A percentile compares a stretch with the other conserved stretches of the same genome.
Conservation (phyloP, 2,329 filamentous ascomycete species). For the Claviceps purpurea region DNA sequence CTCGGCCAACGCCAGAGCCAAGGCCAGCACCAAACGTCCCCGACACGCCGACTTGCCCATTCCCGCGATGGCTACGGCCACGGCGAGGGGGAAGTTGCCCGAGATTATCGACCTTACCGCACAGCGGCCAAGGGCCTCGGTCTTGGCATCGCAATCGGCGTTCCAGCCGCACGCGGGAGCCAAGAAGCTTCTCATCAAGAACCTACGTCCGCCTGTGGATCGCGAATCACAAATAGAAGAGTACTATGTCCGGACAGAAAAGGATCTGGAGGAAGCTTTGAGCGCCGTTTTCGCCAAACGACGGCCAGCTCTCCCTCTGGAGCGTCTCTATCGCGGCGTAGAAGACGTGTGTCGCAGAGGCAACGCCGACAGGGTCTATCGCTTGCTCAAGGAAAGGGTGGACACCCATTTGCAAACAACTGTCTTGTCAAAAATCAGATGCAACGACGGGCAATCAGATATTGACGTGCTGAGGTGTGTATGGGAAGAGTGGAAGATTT, state of each 20-base stretch:
- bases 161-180: constrained; percentile 67
- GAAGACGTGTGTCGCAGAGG: constrained; percentile 83
- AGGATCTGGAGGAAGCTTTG: constrained; percentile 61
- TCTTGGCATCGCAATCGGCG: constrained; percentile 9
- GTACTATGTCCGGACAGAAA: constrained; percentile 67
- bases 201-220: constrained; percentile 54
- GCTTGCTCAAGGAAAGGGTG: constrained; percentile 51
- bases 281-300: constrained; percentile 55
- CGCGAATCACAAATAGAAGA: constrained; percentile 48
- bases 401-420: constrained; percentile 51
- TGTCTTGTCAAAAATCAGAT: constrained; percentile 42
- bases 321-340: constrained; percentile 78
- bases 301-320: constrained; percentile 58
- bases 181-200: constrained; percentile 88
- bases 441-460: constrained; percentile 36
- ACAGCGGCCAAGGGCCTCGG: constrained; percentile 12
- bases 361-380: constrained; percentile 53
- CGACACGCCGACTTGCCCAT: constrained; percentile 14
- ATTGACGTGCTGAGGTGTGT: constrained; percentile 49
- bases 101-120: constrained; percentile 23
- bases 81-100: constrained; percentile 26
- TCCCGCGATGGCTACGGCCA: constrained; percentile 20
- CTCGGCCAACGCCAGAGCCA: constrained; percentile 7
- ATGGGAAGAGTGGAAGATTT: constrained; percentile 54
- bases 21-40: constrained; percentile 18